These are phyloP conservation scores for Bertia moriformis DNA, from an alignment of 2,329 filamentous ascomycete genomes.

Conservation along the genomic window DNA sequence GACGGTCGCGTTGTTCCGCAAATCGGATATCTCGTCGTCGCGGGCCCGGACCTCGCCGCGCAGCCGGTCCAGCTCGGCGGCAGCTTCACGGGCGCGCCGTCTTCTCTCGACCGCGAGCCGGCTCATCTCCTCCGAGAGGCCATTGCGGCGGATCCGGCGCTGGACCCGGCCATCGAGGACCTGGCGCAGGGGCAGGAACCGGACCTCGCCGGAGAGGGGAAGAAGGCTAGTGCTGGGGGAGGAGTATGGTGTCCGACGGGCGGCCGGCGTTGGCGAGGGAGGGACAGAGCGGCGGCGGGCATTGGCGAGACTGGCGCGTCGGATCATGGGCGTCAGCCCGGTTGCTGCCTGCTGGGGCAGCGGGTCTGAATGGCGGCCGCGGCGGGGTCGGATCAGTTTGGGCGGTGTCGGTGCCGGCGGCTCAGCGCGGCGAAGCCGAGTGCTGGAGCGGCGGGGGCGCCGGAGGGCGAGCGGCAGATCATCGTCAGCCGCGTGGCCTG, in stretches of 20 bases:
- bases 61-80: conserved; percentile 32
- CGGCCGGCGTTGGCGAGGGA: conserved; percentile 17
- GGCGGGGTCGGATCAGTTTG: neutral
- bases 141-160: conserved; percentile 37
- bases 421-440: too few relatives aligned
- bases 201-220: conserved; percentile 20
- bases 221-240: conserved; percentile 3
- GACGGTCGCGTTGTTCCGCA: conserved; percentile 32
- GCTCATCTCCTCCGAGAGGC: conserved; percentile 44
- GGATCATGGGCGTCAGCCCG: conserved; percentile 43
- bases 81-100: conserved; percentile 19
- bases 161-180: conserved; percentile 41
- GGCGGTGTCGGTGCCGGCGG: neutral
- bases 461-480: neutral
- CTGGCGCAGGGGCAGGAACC: conserved; percentile 34
- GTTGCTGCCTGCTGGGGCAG: conserved; percentile 13
- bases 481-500: too few relatives aligned
- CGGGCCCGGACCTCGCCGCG: conserved; percentile 29
- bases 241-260: conserved; percentile 3
- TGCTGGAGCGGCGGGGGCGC: too few relatives aligned
- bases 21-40: conserved; percentile 35
- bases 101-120: conserved; percentile 30
- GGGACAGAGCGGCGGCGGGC: conserved; percentile 29
- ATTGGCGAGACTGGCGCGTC: conserved; percentile 27
- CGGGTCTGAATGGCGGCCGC: neutral